These are phyloP conservation scores for Chrysoporthe deuterocubensis DNA, from an alignment of 2,329 filamentous ascomycete species.

Conservation along the genomic window DNA sequence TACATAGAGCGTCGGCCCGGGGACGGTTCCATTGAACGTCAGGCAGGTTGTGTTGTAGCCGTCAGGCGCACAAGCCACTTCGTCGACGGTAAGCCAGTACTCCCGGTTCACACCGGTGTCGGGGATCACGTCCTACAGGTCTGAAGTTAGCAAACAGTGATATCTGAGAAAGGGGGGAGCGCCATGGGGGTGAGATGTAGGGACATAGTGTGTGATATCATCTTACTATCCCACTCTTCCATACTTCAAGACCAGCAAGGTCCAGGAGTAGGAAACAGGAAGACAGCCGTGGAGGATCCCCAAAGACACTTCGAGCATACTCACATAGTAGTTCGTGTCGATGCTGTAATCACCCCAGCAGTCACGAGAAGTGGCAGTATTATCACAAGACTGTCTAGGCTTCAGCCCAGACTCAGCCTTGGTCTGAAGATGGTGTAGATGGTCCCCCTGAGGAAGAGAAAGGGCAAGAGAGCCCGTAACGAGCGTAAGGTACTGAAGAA, in stretches of 20 bases:
- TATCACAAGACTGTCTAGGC: slow-evolving; percentile 26
- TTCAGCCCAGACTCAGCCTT: slow-evolving; percentile 9
- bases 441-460: slow-evolving; percentile 6
- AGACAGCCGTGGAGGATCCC: background rate
- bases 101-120: slow-evolving; percentile 32
- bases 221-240: too few species aligned
- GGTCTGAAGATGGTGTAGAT: background rate
- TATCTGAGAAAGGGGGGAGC: too few species aligned
- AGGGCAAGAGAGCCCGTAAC: slow-evolving; percentile 22
- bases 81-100: slow-evolving; percentile 33
- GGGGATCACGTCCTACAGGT: slow-evolving; percentile 32
- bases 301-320: background rate
- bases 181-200: too few species aligned
- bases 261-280: background rate
- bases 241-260: background rate
- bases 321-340: slow-evolving; percentile 37
- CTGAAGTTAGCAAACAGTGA: background rate
- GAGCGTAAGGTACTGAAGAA: slow-evolving; percentile 16
- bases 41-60: slow-evolving; percentile 33
- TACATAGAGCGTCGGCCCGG: slow-evolving; percentile 37
- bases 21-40: slow-evolving; percentile 40
- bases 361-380: slow-evolving; percentile 35
- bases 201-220: too few species aligned
- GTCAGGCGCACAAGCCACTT: slow-evolving; percentile 32
- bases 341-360: slow-evolving; percentile 39